Evolutionary conservation across 768 basidiomycete genomes (phyloP).

Genomic region (Pisolithus microcarpus): DNA sequence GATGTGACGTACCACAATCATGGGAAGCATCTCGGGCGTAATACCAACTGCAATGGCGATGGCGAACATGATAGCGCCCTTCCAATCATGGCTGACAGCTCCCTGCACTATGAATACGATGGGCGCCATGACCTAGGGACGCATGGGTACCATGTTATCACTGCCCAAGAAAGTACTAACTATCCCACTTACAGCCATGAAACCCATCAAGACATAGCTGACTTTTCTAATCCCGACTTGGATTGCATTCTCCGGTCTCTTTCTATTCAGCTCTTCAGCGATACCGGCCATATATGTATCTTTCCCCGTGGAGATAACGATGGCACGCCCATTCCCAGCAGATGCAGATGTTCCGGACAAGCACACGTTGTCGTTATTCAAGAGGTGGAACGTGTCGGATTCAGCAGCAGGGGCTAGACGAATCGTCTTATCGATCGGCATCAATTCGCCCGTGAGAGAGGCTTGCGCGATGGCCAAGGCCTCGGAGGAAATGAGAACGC

Average conservation of each 20-base stretch:
- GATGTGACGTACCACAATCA: constrained; percentile 23
- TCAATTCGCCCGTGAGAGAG: constrained; percentile 30
- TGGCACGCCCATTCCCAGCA: constrained; percentile 25
- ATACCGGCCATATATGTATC: constrained; percentile 31
- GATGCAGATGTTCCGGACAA: constrained; percentile 30
- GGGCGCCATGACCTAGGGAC: constrained; percentile 23
- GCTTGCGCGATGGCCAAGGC: constrained; percentile 30
- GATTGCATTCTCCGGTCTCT: constrained; percentile 27
- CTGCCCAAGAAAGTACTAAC: background rate
- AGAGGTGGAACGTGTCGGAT: constrained; percentile 20
- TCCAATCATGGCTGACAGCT: constrained; percentile 27
- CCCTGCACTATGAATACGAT: constrained; percentile 25
- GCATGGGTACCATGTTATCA: background rate
- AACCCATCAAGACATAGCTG: constrained; percentile 25
- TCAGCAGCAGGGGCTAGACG: constrained; percentile 11
- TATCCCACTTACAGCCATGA: constrained; percentile 20
- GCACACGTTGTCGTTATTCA: constrained; percentile 28
- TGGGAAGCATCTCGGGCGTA: constrained; percentile 28
- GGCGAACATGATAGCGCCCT: constrained; percentile 24
- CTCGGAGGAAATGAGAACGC: constrained; percentile 27
- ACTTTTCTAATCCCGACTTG: constrained; percentile 29
- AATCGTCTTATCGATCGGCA: constrained; percentile 27
- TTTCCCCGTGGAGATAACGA: constrained; percentile 27
- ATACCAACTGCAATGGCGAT: constrained; percentile 26
- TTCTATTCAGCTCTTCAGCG: constrained; percentile 26